Evolutionary conservation across 2,329 filamentous ascomycete genomes (phyloP).

Genomic region (Fusarium torulosum): DNA sequence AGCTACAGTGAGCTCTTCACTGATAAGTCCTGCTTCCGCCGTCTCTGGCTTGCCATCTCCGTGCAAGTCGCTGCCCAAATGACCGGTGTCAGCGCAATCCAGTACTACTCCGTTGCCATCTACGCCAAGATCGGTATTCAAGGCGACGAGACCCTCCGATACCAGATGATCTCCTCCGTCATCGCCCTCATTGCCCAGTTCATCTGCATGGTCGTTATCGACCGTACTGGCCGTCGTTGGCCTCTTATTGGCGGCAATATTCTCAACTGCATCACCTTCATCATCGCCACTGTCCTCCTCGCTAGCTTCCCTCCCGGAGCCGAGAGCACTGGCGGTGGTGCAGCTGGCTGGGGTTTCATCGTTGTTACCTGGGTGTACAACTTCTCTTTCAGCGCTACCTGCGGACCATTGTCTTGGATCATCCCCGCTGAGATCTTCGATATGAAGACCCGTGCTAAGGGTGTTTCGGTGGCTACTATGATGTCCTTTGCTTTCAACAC

Average conservation of each 20-base stretch:
- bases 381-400: conserved; percentile 78
- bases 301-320: conserved; percentile 32
- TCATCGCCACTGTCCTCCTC: conserved; percentile 32
- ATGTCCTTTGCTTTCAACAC: conserved; percentile 80
- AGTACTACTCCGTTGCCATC: conserved; percentile 77
- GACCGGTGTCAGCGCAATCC: conserved; percentile 79
- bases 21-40: conserved; percentile 67
- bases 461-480: conserved; percentile 81
- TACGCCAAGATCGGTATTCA: conserved; percentile 61
- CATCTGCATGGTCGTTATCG: conserved; percentile 75
- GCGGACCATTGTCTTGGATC: conserved; percentile 73
- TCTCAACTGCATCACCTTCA: conserved; percentile 71
- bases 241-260: conserved; percentile 78
- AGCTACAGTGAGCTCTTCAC: conserved; percentile 55
- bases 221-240: conserved; percentile 76
- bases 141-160: conserved; percentile 72
- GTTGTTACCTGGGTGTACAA: conserved; percentile 82
- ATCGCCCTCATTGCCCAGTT: conserved; percentile 53
- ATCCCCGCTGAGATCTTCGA: conserved; percentile 82
- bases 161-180: conserved; percentile 79
- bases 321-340: not conserved
- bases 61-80: conserved; percentile 79
- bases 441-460: conserved; percentile 79
- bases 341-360: conserved; percentile 73
- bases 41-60: conserved; percentile 75